Percentiles rank a stretch among this genome's conserved stretches.
Conservation (phyloP, 202 grass and related monocot species). For the Carex arenaria region DNA sequence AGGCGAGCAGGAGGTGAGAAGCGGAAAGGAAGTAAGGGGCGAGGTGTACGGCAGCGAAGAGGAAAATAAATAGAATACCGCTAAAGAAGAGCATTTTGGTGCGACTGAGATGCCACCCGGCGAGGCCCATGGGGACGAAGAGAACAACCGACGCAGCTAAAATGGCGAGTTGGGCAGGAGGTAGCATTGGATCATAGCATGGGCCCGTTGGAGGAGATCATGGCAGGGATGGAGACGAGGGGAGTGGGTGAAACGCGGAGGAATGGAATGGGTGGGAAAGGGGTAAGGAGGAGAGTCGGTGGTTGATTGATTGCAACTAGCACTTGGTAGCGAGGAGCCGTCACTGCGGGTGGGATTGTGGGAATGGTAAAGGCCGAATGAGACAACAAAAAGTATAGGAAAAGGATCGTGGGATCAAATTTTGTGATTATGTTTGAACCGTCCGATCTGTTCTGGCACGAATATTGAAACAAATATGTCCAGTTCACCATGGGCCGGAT, state of each 20-base stretch:
- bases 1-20: slow-evolving; percentile 46
- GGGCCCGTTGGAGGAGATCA: background rate
- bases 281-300: background rate
- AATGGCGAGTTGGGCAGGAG: slow-evolving; percentile 55
- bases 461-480: too few relatives aligned
- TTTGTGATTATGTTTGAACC: too few relatives aligned
- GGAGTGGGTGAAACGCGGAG: background rate
- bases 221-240: background rate
- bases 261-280: too few relatives aligned
- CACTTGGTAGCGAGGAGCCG: slow-evolving; percentile 16
- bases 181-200: slow-evolving; percentile 23
- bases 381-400: background rate
- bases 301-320: background rate
- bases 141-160: slow-evolving; percentile 81
- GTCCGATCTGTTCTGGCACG: too few relatives aligned
- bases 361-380: background rate
- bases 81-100: slow-evolving; percentile 99
- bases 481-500: too few relatives aligned
- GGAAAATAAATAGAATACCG: slow-evolving; percentile 81
- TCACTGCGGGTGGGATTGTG: slow-evolving; percentile 7
- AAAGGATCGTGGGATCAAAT: background rate
- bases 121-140: slow-evolving; percentile 92
- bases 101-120: slow-evolving; percentile 88
- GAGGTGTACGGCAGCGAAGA: slow-evolving; percentile 84
- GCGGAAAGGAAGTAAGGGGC: slow-evolving; percentile 69